Evolutionary conservation across 2,329 filamentous ascomycete genomes (phyloP).

Genomic region (Bisporella sp.): DNA sequence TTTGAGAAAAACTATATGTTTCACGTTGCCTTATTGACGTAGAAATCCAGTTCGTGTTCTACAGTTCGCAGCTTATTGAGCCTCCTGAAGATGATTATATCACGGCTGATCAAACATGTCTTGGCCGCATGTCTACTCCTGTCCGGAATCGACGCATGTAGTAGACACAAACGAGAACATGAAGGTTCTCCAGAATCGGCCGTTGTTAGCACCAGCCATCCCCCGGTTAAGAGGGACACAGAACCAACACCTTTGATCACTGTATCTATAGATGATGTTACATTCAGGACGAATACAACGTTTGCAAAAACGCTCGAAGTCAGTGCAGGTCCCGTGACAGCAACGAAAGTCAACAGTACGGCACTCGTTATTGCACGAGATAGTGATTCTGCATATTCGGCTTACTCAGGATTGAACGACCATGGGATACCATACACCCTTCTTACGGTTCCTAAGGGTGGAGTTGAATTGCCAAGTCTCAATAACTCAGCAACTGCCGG

Average conservation of each 20-base stretch:
- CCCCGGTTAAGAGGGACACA: too few species aligned
- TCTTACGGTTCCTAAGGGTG: conserved; percentile 44
- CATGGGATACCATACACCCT: conserved; percentile 54
- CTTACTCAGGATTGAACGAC: conserved; percentile 46
- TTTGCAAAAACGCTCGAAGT: not conserved
- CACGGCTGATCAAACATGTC: too few species aligned
- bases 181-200: too few species aligned
- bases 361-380: conserved; percentile 51
- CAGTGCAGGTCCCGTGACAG: not conserved
- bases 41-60: too few species aligned
- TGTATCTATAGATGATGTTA: not conserved
- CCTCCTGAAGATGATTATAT: too few species aligned
- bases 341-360: conserved; percentile 31
- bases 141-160: too few species aligned
- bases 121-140: too few species aligned
- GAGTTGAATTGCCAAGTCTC: conserved; percentile 42
- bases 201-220: too few species aligned
- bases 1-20: too few species aligned
- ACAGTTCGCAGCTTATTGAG: too few species aligned
- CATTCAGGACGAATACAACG: conserved; percentile 5
- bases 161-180: too few species aligned
- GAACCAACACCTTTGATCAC: conserved; percentile 2
- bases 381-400: conserved; percentile 38
- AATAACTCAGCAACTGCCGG: conserved; percentile 39
- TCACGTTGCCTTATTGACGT: too few species aligned